Base-by-base conservation (phyloP, 345 rosid species). In the Theobroma cacao region DNA sequence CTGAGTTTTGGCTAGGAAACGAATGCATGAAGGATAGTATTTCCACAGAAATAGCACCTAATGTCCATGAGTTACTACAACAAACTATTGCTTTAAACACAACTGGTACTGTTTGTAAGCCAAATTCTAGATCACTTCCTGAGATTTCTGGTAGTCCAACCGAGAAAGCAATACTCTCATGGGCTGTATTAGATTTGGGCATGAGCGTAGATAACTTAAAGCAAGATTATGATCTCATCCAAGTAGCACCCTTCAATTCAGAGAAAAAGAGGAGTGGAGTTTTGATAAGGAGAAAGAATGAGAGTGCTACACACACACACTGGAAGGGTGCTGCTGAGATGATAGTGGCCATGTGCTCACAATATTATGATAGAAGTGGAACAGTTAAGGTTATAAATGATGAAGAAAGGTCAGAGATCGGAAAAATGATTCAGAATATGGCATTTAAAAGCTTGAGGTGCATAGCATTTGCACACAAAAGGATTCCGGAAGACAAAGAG, bases 311-410 rank as follows among this genome's bases (percentile, higher is more conserved):
- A 78, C 90, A 84, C 7, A 79, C 72, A 47, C 91, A 90, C 72
- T 86, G 91, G 90, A 88, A 89, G 59, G 91, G 93, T 65, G 90
- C 86, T 28, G 90, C 91, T 1, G 93, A 90, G 80, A 86, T 86
- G 78, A 82, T 88, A 17, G 36, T 90, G 17, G 83, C 86, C 9
- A 81, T 83, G 78, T 88, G 89, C 63, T 79, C 88, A 13, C 48
- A 12, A 56, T 86, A 78, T 62, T 81, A 75, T 70, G 80, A 28
- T 20, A 65, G 30, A 76, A 74, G 10, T 24, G 85, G 87, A 15
- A 48, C 0, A 7, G 30, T 77, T 13, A 72, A 75, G 70, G 66
- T 18, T 50, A 64, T 88, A 50, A 56, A 80, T 68, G 84, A 52
- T 11, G 85, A 81, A 71, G 84, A 81, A 38, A 74, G 78, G 38